Base-by-base conservation (phyloP, 176 grass and related monocot species). In the Cocos nucifera region DNA sequence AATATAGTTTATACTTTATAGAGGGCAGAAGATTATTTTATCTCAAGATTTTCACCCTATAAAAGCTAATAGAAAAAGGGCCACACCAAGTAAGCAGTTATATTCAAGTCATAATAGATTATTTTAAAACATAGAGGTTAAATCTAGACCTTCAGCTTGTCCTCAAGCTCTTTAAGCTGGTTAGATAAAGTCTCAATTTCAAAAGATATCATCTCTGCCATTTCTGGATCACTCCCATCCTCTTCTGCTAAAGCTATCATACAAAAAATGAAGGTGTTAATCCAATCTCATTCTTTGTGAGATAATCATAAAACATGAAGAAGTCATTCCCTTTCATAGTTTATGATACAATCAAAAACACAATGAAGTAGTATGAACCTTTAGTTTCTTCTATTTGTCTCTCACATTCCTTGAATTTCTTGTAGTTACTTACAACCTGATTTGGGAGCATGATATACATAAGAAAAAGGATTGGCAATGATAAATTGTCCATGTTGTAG, bases 121-220 rank as follows among this genome's bases (percentile, higher is more conserved):
- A 48, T 9, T 54, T 24, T 17, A 71, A 59, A 51, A 15, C 44
- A 55, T 18, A 48, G 39, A 44, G 6, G 17, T 30, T 44, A 24
- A 56, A 35, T 57, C 58, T 23, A 61, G 57, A 90, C 92, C 87
- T 87, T 96, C 65, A 96, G 53, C 63, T 87, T 84, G 26, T 57
- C 87, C 73, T 88, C 92, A 49, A 90, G 72, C 65, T 96, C 75
- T 63, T 71, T 80, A 69, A 90, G 75, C 78, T 90, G 69, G 49
- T 83, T 82, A 60, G 87, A 85, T 69, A 96, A 73, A 62, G 81
- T 79, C 57, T 80, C 83, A 14, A 96, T 27, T 63, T 96, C 92
- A 59, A 76, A 80, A 75, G 79, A 57, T 75, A 90, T 82, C 92
- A 96, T 88, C 54, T 90, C 92, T 52, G 65, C 81, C 92, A 96